A percentile compares a stretch with the other conserved stretches of the same genome.
Conservation (phyloP, 2,329 filamentous ascomycete species). For the Cytospora chrysosperma region DNA sequence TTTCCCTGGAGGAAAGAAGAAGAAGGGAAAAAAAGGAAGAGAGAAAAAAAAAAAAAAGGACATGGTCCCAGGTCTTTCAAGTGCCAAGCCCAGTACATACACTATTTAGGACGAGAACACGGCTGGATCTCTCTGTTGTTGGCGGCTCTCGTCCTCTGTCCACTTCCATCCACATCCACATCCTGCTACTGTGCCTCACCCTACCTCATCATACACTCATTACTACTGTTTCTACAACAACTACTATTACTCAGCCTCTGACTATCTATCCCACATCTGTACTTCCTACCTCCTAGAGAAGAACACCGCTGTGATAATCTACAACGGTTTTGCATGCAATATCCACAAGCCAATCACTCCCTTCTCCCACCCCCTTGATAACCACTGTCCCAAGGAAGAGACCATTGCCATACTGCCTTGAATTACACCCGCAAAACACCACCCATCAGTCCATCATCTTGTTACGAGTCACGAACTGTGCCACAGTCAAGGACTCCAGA, state of each 20-base stretch:
- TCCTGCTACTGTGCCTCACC: no score
- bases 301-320: background rate
- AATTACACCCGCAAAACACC: background rate
- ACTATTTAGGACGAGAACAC: no score
- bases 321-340: background rate
- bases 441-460: slow-evolving; percentile 1
- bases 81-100: no score
- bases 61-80: no score
- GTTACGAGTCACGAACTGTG: slow-evolving; percentile 9
- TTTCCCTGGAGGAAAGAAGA: background rate
- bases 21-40: no score
- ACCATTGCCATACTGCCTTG: background rate
- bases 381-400: background rate
- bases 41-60: no score
- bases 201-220: background rate
- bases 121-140: background rate
- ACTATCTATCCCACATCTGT: background rate
- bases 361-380: background rate
- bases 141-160: background rate
- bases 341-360: background rate
- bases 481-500: background rate
- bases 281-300: no score
- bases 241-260: no score
- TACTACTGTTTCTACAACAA: no score
- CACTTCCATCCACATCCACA: background rate